Percentiles rank a stretch among this genome's conserved stretches.
These are phyloP conservation scores for Globisporangium ultimum DNA, from an alignment of 352 stramenopile genomes.

Conservation along the genomic window DNA sequence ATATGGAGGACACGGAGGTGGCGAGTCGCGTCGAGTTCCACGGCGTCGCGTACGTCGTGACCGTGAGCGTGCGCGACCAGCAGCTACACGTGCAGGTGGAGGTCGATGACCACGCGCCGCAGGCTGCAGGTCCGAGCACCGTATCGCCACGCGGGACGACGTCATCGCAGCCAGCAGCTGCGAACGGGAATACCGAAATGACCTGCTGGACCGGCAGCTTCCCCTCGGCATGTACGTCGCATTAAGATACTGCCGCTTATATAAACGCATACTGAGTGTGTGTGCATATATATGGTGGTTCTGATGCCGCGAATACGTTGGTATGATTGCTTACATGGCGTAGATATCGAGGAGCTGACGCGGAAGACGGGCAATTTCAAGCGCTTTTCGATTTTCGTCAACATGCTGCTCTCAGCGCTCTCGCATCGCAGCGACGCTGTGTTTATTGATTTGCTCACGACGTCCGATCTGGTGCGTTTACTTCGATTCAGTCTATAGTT, in stretches of 20 bases:
- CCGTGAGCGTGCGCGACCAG: conserved; percentile 51
- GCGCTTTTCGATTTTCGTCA: conserved; percentile 89
- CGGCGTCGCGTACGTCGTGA: conserved; percentile 71
- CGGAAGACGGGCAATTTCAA: conserved; percentile 94
- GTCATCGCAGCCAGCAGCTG: background rate
- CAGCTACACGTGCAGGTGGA: conserved; percentile 72
- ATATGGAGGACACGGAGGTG: conserved; percentile 52
- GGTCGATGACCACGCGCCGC: conserved; percentile 26
- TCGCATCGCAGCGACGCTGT: conserved; percentile 71
- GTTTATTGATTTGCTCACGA: conserved; percentile 91
- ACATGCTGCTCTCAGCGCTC: conserved; percentile 90
- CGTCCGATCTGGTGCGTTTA: conserved; percentile 78
- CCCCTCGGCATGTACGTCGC: conserved; percentile 31
- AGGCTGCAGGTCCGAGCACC: background rate
- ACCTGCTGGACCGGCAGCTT: conserved; percentile 67
- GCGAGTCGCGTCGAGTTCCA: conserved; percentile 65
- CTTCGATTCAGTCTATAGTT: no score
- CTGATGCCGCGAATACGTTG: background rate
- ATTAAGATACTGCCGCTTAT: no score
- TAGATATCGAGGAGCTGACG: conserved; percentile 90
- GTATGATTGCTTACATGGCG: no score
- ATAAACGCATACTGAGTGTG: no score
- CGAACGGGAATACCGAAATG: background rate
- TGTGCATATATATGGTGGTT: background rate
- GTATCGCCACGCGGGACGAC: background rate